Base-by-base conservation (phyloP, 345 rosid species). In the Erucastrum elatum region DNA sequence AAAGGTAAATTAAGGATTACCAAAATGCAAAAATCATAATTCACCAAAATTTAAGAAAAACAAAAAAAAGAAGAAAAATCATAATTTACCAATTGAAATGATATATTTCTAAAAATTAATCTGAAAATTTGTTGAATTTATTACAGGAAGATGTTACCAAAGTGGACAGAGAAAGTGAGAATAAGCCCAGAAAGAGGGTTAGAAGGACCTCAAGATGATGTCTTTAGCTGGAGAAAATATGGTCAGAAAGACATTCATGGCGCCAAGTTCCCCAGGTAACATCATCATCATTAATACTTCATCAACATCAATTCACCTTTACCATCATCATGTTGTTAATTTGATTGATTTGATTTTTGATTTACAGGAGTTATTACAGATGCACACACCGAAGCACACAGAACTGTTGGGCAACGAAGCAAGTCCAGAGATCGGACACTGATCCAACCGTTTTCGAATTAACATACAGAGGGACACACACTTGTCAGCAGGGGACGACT, bases 231-330 rank as follows among this genome's bases (percentile, higher is more conserved):
- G 99, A 93, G 99, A 85, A 95, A 95, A 72, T 93, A 95, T 75
- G 99, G 96, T 13, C 99, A 95, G 69, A 94, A 94, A 84, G 94
- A 89, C 78, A 95, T 93, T 44, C 89, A 90, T 0, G 96, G 93
- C 55, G 90, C 97, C 68, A 91, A 82, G 83, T 87, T 88, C 84
- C 99, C 98, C 16, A 91, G 98, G 98, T 89, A 70, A 41, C 68
- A 67, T 68, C 79, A 55, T 75, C 72, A 35, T 49, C 70, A 51
- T 46, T 6, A 4, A 30, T 39, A 0, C 46, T 41, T 46, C 71
- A 64, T 49, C n/a, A 41, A n/a, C 16, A n/a, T 49, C 35, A 56
- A 21, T 21, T 21, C 44, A 74, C 29, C 29, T 63, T 63, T 11
- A 46, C 46, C 4, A 75, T 56, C 41, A 39, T 53, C 53, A 74